phyloP scores from a whole-genome alignment of 1,284 basidiomycete genomes.

The Taiwanofungus camphoratus region DNA sequence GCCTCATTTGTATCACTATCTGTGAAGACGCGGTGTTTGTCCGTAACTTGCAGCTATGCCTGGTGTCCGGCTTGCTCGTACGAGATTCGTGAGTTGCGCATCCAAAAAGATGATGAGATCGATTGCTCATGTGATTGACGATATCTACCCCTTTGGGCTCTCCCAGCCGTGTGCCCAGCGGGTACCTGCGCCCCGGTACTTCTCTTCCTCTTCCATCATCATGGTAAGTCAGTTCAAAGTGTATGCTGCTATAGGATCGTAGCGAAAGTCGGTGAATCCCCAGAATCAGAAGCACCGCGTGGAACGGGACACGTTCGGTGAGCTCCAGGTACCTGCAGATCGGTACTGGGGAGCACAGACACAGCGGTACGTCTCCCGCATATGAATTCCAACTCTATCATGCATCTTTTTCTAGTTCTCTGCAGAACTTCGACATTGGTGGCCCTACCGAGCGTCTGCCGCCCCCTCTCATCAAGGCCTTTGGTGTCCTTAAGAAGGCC shows the following conservation, averaged over 20 bases:
- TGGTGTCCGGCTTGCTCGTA: conserved; percentile 24
- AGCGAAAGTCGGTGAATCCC: no score
- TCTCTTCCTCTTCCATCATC: conserved; percentile 33
- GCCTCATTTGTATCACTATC: conserved; percentile 7
- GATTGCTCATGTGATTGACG: conserved; percentile 31
- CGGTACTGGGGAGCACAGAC: conserved; percentile 99
- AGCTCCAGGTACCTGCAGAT: conserved; percentile 90
- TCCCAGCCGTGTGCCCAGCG: conserved; percentile 23
- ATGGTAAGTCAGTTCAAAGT: conserved; percentile 36
- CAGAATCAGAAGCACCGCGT: conserved; percentile 54
- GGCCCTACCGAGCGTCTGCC: conserved; percentile 92
- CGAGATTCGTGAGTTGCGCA: conserved; percentile 24
- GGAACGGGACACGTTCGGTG: conserved; percentile 88
- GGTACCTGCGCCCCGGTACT: conserved; percentile 23
- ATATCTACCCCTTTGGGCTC: conserved; percentile 15
- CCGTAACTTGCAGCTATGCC: conserved; percentile 22
- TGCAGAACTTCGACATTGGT: conserved; percentile 99
- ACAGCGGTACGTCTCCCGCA: conserved; percentile 59
- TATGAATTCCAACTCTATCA: conserved; percentile 2
- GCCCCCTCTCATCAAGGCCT: conserved; percentile 92
- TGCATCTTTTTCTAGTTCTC: conserved; percentile 48
- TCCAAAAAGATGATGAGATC: not conserved
- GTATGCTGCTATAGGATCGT: no score
- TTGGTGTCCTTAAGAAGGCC: conserved; percentile 97
- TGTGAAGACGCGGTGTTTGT: conserved; percentile 14